phyloP scores from a whole-genome alignment of 2,329 filamentous ascomycete genomes.

The Thyridium curvatum region DNA sequence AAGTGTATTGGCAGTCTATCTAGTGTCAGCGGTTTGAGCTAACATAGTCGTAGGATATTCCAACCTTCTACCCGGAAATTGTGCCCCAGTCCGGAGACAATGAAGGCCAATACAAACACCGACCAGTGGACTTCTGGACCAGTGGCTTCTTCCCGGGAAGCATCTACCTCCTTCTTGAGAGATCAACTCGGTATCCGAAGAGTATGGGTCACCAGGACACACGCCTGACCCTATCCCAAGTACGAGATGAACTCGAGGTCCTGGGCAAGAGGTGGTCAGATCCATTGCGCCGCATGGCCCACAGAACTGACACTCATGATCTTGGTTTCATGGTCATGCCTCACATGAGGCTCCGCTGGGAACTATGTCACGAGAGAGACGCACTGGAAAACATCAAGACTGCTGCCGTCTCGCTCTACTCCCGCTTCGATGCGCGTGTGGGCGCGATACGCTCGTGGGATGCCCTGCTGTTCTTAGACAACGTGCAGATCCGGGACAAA shows the following conservation, averaged over 20 bases:
- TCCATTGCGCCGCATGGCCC: slow-evolving; percentile 28
- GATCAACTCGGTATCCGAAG: slow-evolving; percentile 20
- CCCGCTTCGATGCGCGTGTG: slow-evolving; percentile 32
- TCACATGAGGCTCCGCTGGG: slow-evolving; percentile 39
- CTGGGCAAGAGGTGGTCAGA: slow-evolving; percentile 22
- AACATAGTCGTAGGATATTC: neutral
- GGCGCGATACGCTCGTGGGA: slow-evolving; percentile 45
- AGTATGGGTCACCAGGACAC: neutral
- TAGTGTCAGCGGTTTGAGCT: neutral
- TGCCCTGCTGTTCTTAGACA: slow-evolving; percentile 14
- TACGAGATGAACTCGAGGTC: slow-evolving; percentile 10
- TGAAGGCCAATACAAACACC: slow-evolving; percentile 2
- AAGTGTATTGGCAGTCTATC: neutral
- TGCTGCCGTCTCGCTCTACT: slow-evolving; percentile 35
- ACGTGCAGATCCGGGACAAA: slow-evolving; percentile 7
- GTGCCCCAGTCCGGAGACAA: slow-evolving; percentile 1
- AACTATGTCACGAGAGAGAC: slow-evolving; percentile 29
- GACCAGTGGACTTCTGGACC: slow-evolving; percentile 29
- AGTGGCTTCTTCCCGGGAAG: slow-evolving; percentile 34
- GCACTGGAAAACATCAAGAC: slow-evolving; percentile 32
- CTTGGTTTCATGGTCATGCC: slow-evolving; percentile 49
- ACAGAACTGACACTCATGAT: slow-evolving; percentile 44
- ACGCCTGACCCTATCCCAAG: slow-evolving; percentile 1
- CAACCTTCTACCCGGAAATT: slow-evolving; percentile 7
- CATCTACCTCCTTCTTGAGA: slow-evolving; percentile 26